Base-by-base conservation (phyloP, 129 eudicot genomes). In the Flaveria ramosissima region DNA sequence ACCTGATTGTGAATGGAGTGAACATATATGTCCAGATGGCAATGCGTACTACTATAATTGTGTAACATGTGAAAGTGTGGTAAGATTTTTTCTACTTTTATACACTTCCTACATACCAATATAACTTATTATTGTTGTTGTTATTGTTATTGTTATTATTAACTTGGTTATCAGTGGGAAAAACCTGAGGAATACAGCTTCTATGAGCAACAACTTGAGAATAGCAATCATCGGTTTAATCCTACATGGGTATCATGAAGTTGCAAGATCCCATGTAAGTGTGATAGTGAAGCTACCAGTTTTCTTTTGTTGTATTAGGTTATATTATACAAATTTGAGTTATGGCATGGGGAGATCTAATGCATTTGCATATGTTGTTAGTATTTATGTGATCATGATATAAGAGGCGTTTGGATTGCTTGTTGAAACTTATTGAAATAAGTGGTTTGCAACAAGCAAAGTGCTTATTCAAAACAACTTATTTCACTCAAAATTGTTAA, bases 21-120 rank as follows among this genome's bases (percentile, higher is more conserved):
- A 94, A 51, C 97, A 94, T 72, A 79, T 89, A 52, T 91, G 94
- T 73, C 99, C 97, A 8, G 99, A 91, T 82, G 99, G 97, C 82
- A 52, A 87, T 57, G 67, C 79, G 52, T 94, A 94, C 76, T 91
- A 86, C 70, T 94, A 85, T 75, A 94, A 91, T 75, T 91, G 93
- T 76, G 84, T 80, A 42, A 94, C 97, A n/a, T 89, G 83, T 83
- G 99, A 94, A 83, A 93, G 98, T 85, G 86, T 89, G 84, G 98
- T 93, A 80, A 84, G 81, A 53, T 45, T 63, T 65, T 63, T 56
- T 78, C 57, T 60, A 9, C 63, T 68, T 75, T 39, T 8, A 48
- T 56, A 48, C 43, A 19, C 57, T 73, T 74, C 48, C 17, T 15
- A 30, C 39, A 48, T 15, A 65, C 36, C 36, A 68, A 47, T 78